These are phyloP conservation scores for Furcasterigmium sp. DNA, from an alignment of 2,329 filamentous ascomycete genomes.

Conservation along the genomic window DNA sequence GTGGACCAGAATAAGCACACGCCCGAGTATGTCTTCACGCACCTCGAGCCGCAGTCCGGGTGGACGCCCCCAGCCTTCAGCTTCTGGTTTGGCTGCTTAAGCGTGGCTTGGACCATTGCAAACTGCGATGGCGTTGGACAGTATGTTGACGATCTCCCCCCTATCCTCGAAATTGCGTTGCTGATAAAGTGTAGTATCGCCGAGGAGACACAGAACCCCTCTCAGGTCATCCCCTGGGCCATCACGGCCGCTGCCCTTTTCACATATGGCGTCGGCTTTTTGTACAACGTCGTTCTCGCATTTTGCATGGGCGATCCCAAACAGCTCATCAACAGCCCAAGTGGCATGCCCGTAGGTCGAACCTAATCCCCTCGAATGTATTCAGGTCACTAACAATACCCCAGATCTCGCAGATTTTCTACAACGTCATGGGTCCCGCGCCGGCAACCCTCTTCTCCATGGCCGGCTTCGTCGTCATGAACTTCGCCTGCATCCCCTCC, in stretches of 20 bases:
- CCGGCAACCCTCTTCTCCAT: conserved; percentile 50
- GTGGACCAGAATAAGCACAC: conserved; percentile 44
- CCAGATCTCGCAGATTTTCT: conserved; percentile 49
- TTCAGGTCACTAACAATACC: background rate
- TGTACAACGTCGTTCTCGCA: conserved; percentile 53
- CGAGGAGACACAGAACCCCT: conserved; percentile 35
- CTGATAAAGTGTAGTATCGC: conserved; percentile 27
- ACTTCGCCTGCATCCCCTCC: conserved; percentile 54
- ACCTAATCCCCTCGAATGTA: background rate
- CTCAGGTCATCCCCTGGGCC: conserved; percentile 39
- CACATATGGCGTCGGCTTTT: conserved; percentile 49
- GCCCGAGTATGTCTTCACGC: conserved; percentile 48
- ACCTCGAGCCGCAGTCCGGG: conserved; percentile 44
- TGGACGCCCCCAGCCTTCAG: conserved; percentile 50
- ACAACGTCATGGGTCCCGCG: conserved; percentile 48
- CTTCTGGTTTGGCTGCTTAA: conserved; percentile 56
- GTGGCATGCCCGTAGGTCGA: conserved; percentile 39
- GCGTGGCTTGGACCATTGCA: conserved; percentile 57
- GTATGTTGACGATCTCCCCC: no score
- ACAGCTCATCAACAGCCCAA: conserved; percentile 37
- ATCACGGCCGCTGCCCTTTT: conserved; percentile 51
- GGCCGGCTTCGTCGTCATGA: conserved; percentile 51
- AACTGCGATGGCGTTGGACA: conserved; percentile 33
- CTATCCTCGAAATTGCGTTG: no score
- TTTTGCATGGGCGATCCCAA: conserved; percentile 49